Base-by-base conservation (phyloP, 306 rosid species). In the Ziziphus jujuba region DNA sequence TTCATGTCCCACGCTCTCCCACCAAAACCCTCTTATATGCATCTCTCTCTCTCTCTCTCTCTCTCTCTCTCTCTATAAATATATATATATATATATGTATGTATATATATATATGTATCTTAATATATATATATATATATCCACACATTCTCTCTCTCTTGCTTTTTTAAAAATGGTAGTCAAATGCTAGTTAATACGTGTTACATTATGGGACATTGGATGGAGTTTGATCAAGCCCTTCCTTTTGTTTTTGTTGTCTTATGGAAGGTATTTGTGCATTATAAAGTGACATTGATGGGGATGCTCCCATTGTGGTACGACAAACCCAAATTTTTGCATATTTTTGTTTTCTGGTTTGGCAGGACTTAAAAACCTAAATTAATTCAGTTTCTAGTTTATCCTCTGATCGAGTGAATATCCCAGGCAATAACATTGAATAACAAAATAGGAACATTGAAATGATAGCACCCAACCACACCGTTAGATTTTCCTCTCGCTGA, bases 1-100 rank as follows among this genome's bases (percentile, higher is more conserved):
- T 76, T 69, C 12, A 71, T 79, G 87, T 61, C 91, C 91, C 91
- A 87, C 89, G 57, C 81, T 72, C 61, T 81, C 78, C 73, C 71
- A 84, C 87, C 79, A 48, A 54, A 69, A 56, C 69, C 36, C 10
- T 63, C 65, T 74, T 63, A 70, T 63, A 64, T 67, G 17, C 65
- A 58, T 28, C 58, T 49, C 15, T 25, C 49, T 59, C 67, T 61
- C 61, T 51, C 75, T 34, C 17, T 49, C 61, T 60, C 50, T 12
- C 13, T 1, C 45, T 19, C 47, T 34, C 16, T 6, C 23, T 17
- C 13, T 56, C 40, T 34, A n/a, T n/a, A n/a, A n/a, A n/a, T n/a
- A n/a, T 28, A 28, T 28, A 28, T 28, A 28, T 28, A 28, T 28
- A 28, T 28, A 28, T 28, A 1, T 28, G 33, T 28, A 4, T 28